Conservation (phyloP, 768 basidiomycete species). For the Antrodiella citrinella region DNA sequence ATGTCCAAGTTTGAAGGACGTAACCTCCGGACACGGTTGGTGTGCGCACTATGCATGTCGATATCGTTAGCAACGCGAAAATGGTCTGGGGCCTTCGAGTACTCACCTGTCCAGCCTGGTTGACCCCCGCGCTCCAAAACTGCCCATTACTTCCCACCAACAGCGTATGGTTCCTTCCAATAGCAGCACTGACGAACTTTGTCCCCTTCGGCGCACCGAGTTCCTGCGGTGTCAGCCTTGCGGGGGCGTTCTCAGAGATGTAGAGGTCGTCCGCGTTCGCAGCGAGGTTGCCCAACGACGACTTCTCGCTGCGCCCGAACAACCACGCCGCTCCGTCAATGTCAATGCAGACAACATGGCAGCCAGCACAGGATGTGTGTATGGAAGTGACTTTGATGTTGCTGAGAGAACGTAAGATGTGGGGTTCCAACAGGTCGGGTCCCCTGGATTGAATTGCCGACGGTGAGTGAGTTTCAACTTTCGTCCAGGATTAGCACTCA, state of each 20-base stretch:
- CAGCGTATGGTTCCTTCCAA: constrained; percentile 75
- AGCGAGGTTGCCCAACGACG: constrained; percentile 53
- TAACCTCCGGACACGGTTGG: constrained; percentile 51
- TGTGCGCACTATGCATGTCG: constrained; percentile 60
- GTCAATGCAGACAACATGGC: constrained; percentile 72
- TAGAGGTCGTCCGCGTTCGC: constrained; percentile 9
- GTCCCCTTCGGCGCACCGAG: constrained; percentile 48
- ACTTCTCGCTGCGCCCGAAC: constrained; percentile 76
- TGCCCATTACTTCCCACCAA: constrained; percentile 75
- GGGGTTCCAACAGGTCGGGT: constrained; percentile 81
- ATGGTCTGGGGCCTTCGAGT: neutral
- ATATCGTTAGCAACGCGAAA: neutral
- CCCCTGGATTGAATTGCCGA: constrained; percentile 27
- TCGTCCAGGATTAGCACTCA: constrained; percentile 20
- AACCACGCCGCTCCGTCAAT: constrained; percentile 77
- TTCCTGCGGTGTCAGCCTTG: constrained; percentile 47
- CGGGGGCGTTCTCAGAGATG: constrained; percentile 72
- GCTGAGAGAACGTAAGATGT: constrained; percentile 81
- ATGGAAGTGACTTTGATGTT: constrained; percentile 70
- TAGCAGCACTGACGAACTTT: constrained; percentile 71
- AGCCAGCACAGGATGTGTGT: constrained; percentile 68
- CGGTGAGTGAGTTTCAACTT: constrained; percentile 2
- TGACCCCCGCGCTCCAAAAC: constrained; percentile 80
- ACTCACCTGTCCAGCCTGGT: constrained; percentile 70
- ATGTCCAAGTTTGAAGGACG: constrained; percentile 54